Evolutionary conservation across 169 alveolate species (phyloP).

Genomic region (Cyclospora cayetanensis): DNA sequence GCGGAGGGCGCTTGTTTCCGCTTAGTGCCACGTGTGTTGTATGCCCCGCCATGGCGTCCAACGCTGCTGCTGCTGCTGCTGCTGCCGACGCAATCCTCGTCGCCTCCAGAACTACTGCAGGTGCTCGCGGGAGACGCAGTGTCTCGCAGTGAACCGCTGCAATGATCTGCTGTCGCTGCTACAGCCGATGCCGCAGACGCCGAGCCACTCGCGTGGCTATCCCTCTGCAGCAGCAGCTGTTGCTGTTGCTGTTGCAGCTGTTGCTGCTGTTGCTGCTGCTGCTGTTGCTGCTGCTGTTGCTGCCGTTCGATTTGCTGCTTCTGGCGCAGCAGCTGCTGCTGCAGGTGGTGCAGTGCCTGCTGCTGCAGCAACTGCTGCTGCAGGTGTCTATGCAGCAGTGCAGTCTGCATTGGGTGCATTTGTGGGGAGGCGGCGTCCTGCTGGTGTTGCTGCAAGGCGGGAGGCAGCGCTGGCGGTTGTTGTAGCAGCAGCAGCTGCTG

Average conservation of each 20-base stretch:
- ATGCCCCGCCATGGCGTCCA: not conserved
- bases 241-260: not conserved
- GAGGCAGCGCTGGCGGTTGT: not conserved
- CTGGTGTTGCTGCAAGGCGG: not conserved
- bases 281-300: not conserved
- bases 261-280: not conserved
- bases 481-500: not conserved
- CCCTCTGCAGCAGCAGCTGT: too few relatives aligned
- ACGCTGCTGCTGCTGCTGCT: constrained; percentile 31
- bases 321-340: not conserved
- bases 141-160: not conserved
- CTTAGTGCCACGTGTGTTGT: not conserved
- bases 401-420: not conserved
- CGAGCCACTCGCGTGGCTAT: not conserved
- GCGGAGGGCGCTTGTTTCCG: not conserved
- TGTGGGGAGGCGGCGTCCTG: not conserved
- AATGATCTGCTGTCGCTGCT: not conserved
- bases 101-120: not conserved
- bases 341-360: not conserved
- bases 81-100: not conserved
- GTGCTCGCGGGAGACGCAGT: not conserved
- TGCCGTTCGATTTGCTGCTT: not conserved
- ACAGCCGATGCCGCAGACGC: not conserved
- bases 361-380: not conserved
- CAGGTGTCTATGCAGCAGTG: too few relatives aligned